Base-by-base conservation (phyloP, 225 moss, liverwort and hornwort genomes). In the Polytrichum commune region DNA sequence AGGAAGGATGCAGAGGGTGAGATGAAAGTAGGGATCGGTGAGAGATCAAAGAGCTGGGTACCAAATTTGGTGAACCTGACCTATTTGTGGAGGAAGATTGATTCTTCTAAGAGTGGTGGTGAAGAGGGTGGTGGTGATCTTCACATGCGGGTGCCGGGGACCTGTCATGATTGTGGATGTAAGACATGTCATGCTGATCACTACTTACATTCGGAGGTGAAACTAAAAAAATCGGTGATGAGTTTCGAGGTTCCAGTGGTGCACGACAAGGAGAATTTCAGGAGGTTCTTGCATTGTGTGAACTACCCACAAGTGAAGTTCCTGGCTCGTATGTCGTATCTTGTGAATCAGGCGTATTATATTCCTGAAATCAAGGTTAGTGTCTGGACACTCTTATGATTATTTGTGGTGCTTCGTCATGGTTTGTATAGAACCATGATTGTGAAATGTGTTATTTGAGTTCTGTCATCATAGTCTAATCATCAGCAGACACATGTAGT, bases 331-430 rank as follows among this genome's bases (percentile, higher is more conserved):
- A 69, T 81, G 80, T 28, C 73, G 53, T 66, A 38, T 35, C 76
- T 81, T 8, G 53, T 65, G 60, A 55, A 81, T 32, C 73, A 76
- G 61, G 76, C 80, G 20, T 81, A 81, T 68, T 76, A 65, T 32
- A 73, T 81, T 76, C 65, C 80, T 33, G 72, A 76, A 54, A 55
- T 81, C 33, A 76, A 81, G 76, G 80, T 81, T 27, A n/a, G 23
- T 32, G n/a, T 35, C 20, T 38, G 1, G 24, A 16, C 13, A 3
- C 46, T 46, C 46, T 46, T 46, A 16, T 46, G 13, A 46, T 46
- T 46, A 3, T 3, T 46, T 35, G 35, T 35, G 35, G 35, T 35
- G 35, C 35, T 35, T 35, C 35, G 16, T 16, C 13, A 46, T 46
- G 46, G 46, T 46, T 46, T 46, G 46, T 4, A 46, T 2, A 16